phyloP scores from a whole-genome alignment of 164 flowering plant species.

The Pachysandra terminalis region DNA sequence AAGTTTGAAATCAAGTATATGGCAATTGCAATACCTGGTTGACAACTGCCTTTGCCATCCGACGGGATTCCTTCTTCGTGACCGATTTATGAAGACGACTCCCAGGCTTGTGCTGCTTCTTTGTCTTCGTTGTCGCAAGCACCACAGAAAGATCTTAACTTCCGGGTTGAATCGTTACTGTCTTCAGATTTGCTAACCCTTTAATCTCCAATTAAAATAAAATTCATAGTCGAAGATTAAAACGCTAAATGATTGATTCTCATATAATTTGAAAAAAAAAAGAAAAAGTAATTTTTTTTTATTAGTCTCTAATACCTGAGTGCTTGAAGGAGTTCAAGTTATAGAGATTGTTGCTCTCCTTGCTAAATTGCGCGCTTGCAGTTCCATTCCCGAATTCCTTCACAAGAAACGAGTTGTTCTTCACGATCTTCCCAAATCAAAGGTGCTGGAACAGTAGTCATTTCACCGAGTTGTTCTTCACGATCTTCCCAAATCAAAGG shows the following conservation, averaged over 20 bases:
- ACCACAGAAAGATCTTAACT: conserved; percentile 57
- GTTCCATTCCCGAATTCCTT: conserved; percentile 80
- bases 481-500: conserved; percentile 90
- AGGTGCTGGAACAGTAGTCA: conserved; percentile 82
- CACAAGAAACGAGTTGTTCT: conserved; percentile 78
- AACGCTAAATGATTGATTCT: neutral
- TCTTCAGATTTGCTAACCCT: conserved; percentile 80
- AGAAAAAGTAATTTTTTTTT: too few species aligned
- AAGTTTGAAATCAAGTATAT: neutral
- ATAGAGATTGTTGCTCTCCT: conserved; percentile 82
- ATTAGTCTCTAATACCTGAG: conserved; percentile 53
- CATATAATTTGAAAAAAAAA: too few species aligned
- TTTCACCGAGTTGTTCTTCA: conserved; percentile 74
- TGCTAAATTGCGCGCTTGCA: conserved; percentile 66
- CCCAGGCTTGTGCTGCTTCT: conserved; percentile 77
- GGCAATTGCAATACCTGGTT: conserved; percentile 51
- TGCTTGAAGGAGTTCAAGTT: conserved; percentile 76
- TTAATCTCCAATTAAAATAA: neutral
- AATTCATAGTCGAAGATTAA: neutral
- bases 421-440: conserved; percentile 95
- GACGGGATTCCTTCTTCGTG: conserved; percentile 69
- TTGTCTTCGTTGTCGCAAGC: conserved; percentile 74
- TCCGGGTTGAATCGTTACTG: conserved; percentile 64
- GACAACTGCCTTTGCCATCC: conserved; percentile 74
- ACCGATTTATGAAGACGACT: conserved; percentile 53